These are phyloP conservation scores for Aspergillus fumigatus DNA, from an alignment of 2,329 filamentous ascomycete genomes.

Conservation along the genomic window DNA sequence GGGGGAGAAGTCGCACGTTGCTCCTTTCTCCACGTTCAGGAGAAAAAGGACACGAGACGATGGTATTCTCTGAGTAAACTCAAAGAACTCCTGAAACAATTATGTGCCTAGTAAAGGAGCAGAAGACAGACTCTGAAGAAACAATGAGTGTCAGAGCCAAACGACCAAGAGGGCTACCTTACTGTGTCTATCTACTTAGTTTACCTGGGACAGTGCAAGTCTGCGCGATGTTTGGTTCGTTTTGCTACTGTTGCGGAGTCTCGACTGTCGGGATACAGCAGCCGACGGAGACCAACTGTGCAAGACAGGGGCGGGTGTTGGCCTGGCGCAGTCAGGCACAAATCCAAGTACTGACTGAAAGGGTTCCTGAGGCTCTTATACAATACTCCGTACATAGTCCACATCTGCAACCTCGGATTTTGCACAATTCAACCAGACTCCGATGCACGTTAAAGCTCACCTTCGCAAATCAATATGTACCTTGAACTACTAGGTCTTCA, in stretches of 20 bases:
- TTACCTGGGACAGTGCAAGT: neutral
- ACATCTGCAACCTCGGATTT: neutral
- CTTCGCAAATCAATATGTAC: neutral
- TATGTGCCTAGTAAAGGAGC: neutral
- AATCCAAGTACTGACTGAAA: neutral
- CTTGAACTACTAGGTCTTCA: neutral
- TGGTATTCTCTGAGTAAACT: neutral
- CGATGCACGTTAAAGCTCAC: neutral
- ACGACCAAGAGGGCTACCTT: neutral
- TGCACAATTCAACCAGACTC: too few relatives aligned
- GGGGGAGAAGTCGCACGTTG: slow-evolving; percentile 2
- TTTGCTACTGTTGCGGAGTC: neutral
- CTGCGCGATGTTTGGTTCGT: neutral
- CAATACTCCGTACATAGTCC: neutral
- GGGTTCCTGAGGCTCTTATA: neutral
- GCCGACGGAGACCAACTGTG: neutral
- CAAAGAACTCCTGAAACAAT: neutral
- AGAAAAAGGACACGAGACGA: neutral
- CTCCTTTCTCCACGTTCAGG: neutral
- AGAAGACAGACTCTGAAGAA: neutral
- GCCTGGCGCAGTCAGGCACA: slow-evolving; percentile 5
- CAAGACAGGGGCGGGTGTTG: neutral
- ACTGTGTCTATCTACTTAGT: neutral
- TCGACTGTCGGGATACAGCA: neutral
- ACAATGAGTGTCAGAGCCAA: neutral